Evolutionary conservation across 176 grass and related monocot genomes (phyloP).

Genomic region (Avena eriantha): DNA sequence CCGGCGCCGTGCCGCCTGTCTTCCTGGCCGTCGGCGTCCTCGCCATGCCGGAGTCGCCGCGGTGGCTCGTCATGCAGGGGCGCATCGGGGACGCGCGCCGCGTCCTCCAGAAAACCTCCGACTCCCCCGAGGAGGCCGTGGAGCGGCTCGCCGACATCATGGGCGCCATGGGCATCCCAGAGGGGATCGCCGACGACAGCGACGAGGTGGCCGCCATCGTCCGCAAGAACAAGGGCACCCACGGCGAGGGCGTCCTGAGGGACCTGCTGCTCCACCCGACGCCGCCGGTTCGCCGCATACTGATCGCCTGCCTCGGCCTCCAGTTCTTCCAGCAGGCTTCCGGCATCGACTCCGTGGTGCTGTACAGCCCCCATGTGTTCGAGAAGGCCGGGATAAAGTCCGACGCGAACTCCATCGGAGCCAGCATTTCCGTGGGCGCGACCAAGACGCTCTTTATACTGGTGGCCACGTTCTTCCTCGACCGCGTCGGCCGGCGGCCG

Average conservation of each 20-base stretch:
- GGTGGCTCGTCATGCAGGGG: slow-evolving; percentile 92
- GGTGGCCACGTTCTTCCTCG: slow-evolving; percentile 76
- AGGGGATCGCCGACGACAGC: slow-evolving; percentile 19
- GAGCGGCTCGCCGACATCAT: slow-evolving; percentile 68
- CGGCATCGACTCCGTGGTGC: slow-evolving; percentile 79
- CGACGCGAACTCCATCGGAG: slow-evolving; percentile 40
- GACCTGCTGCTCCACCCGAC: slow-evolving; percentile 74
- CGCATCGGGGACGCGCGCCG: slow-evolving; percentile 58
- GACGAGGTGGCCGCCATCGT: slow-evolving; percentile 6
- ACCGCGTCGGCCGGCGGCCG: slow-evolving; percentile 77
- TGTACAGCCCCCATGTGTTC: slow-evolving; percentile 82
- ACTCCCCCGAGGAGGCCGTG: slow-evolving; percentile 59
- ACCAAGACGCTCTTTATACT: slow-evolving; percentile 76
- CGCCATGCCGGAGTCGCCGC: slow-evolving; percentile 88
- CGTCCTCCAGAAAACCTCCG: slow-evolving; percentile 63
- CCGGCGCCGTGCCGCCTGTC: slow-evolving; percentile 64
- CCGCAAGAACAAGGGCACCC: neutral
- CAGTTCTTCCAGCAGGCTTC: slow-evolving; percentile 90
- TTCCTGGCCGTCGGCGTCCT: slow-evolving; percentile 65
- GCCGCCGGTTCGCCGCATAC: slow-evolving; percentile 60
- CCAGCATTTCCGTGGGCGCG: slow-evolving; percentile 70
- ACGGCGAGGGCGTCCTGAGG: slow-evolving; percentile 68
- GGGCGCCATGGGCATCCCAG: slow-evolving; percentile 57
- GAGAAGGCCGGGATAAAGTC: slow-evolving; percentile 55
- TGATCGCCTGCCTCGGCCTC: slow-evolving; percentile 70